Evolutionary conservation across 257 asterid genomes (phyloP), one percentile per base, ranked within the genome.

Genomic region (Perilla frutescens): DNA sequence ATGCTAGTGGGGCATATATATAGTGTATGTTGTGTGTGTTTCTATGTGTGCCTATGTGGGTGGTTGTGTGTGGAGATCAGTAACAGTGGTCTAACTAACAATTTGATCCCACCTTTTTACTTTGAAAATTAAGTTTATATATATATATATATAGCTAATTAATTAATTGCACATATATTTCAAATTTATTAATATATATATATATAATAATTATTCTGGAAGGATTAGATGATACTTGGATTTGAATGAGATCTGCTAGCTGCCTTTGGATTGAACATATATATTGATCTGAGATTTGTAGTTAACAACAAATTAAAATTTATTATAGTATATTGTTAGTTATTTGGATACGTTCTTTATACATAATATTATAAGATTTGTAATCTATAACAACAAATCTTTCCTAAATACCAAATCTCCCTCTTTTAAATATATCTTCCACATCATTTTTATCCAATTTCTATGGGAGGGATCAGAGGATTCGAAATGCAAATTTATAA

Each of bases 1-100:
- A 74, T 72, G 79, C 54, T 34, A 44, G 85, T 81, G 87, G 89
- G 89, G 77, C 73, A 73, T 63, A 76, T 74, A 76, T 66, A 77
- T 86, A 80, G 70, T 53, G 70, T 69, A 34, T 81, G 69, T 48
- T 53, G 70, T 80, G 77, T 59, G 82, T 70, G 76, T 48, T 5
- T n/a, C n/a, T n/a, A n/a, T n/a, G n/a, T n/a, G 26, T 20, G 26
- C 26, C 26, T 20, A 20, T 20, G 26, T 20, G 51, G 31, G 7
- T 14, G 59, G 8, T 3, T 43, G 70, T 44, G 70, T 8, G 70
- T 43, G 70, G 47, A 34, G 66, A 59, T 68, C 13, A 44, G 54
- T n/a, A 48, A 34, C 3, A 15, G 14, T 59, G 68, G 51, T 40
- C 41, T 57, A 36, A 60, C 45, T 39, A 9, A 51, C 57, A 11